Evolutionary conservation across 1,139 yeast species (phyloP).

Genomic region (Candida dubliniensis): DNA sequence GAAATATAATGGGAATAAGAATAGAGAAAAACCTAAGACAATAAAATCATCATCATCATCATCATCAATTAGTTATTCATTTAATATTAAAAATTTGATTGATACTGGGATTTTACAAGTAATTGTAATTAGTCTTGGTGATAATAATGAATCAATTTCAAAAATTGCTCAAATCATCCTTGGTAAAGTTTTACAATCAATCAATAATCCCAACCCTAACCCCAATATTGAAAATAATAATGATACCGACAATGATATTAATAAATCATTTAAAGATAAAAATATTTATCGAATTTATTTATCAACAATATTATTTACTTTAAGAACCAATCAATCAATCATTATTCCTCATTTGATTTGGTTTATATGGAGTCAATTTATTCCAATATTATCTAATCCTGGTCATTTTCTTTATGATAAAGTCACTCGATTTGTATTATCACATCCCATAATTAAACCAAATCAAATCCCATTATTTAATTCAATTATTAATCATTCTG

Average conservation of each 20-base stretch:
- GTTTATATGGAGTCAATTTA: conserved; percentile 52
- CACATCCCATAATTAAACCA: conserved; percentile 53
- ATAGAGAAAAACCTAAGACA: conserved; percentile 19
- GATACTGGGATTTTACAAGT: conserved; percentile 62
- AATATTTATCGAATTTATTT: conserved; percentile 57
- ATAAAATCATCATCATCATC: no score
- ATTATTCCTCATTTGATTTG: conserved; percentile 39
- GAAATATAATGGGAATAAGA: conserved; percentile 23
- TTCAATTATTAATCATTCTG: conserved; percentile 40
- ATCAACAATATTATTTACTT: conserved; percentile 58
- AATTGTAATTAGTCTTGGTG: conserved; percentile 47
- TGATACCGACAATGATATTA: not conserved
- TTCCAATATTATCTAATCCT: conserved; percentile 62
- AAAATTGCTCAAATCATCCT: conserved; percentile 39
- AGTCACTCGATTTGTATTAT: conserved; percentile 58
- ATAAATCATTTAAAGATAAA: conserved; percentile 53
- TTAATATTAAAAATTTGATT: conserved; percentile 58
- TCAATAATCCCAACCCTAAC: no score
- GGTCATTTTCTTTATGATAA: conserved; percentile 73
- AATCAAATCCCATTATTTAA: conserved; percentile 68
- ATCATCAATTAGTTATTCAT: conserved; percentile 15
- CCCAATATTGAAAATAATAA: conserved; percentile 9
- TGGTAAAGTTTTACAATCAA: conserved; percentile 39
- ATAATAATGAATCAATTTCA: conserved; percentile 12
- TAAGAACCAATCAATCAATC: conserved; percentile 20